Evolutionary conservation across 768 basidiomycete species (phyloP), one percentile per base, ranked within the genome.

Genomic region (Mycena vitilis): DNA sequence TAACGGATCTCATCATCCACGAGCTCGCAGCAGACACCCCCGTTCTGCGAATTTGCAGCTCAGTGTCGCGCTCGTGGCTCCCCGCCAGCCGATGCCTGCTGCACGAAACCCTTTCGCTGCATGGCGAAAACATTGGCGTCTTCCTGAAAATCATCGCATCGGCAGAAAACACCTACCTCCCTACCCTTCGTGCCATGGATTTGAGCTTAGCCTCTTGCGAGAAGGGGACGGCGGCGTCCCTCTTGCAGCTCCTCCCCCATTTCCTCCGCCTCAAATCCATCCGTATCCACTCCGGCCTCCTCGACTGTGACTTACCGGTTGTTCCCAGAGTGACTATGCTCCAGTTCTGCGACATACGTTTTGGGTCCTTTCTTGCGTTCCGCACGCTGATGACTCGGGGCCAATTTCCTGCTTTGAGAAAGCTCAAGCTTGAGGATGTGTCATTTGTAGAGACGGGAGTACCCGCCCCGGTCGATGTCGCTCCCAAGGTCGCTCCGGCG

Each of bases 111-210:
- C 49, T 62, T 4, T 23, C 49, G 11, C 23, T 62, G 3, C 60
- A 49, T 38, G 60, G 60, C 9, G 60, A 62, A 34, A 51, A 62
- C 10, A 34, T 63, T 11, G 11, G 12, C 25, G 42, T 7, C 51
- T 63, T 63, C 23, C 23, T 44, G 4, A 38, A 52, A 6, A 44
- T 63, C 61, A 45, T 54, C 37, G 52, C 30, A 25, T 30, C 60
- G 15, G 44, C 60, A 23, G 51, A 63, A 30, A 63, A 63, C 61
- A 63, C 61, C 4, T 63, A 54, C 15, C 16, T 54, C 22, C 20
- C 20, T 25, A 36, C 10, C 7, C 40, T 63, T 44, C 61, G 61
- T 5, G 49, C 20, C 40, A 30, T 63, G 12, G 30, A 53, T 30
- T 25, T 63, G 40, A 63, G 40, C 42, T 6, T 63, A 36, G 30